Percentiles rank a stretch among this genome's conserved stretches.
Evolutionary conservation across 805 yeast genomes (phyloP).

Genomic region (Wickerhamomyces queroliae): DNA sequence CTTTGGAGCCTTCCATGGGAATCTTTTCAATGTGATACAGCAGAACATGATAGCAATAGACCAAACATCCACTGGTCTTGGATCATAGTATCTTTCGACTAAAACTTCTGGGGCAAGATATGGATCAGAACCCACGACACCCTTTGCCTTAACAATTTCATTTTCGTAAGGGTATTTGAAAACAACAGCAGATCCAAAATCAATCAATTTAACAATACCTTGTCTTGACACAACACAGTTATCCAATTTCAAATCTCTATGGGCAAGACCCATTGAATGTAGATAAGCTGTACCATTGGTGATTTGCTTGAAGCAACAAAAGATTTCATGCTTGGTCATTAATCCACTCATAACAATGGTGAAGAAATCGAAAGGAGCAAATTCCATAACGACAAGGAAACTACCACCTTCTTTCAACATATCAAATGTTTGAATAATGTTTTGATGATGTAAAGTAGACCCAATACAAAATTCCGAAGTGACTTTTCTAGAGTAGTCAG

Average conservation of each 20-base stretch:
- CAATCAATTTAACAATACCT: conserved; percentile 83
- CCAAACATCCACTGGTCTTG: conserved; percentile 89
- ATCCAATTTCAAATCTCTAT: conserved; percentile 87
- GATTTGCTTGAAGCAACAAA: conserved; percentile 81
- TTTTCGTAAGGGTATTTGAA: conserved; percentile 61
- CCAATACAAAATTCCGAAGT: conserved; percentile 81
- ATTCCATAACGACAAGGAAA: conserved; percentile 84
- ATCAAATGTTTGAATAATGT: conserved; percentile 77
- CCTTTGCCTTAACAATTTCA: conserved; percentile 61
- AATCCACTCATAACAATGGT: conserved; percentile 87
- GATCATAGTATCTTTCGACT: conserved; percentile 56
- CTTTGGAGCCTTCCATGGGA: conserved; percentile 96
- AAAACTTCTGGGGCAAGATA: conserved; percentile 92
- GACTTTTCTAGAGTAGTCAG: conserved; percentile 72
- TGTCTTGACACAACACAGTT: conserved; percentile 77
- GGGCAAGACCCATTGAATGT: conserved; percentile 83
- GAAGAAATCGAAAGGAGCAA: conserved; percentile 86
- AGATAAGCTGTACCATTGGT: conserved; percentile 68
- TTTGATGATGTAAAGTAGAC: conserved; percentile 69
- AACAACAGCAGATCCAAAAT: conserved; percentile 89
- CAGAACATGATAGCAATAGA: conserved; percentile 88
- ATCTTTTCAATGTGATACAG: conserved; percentile 80
- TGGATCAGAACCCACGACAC: conserved; percentile 95
- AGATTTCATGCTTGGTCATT: conserved; percentile 63
- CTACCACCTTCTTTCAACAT: conserved; percentile 61